phyloP scores from a whole-genome alignment of 345 rosid genomes.

The Populus pruinosa region DNA sequence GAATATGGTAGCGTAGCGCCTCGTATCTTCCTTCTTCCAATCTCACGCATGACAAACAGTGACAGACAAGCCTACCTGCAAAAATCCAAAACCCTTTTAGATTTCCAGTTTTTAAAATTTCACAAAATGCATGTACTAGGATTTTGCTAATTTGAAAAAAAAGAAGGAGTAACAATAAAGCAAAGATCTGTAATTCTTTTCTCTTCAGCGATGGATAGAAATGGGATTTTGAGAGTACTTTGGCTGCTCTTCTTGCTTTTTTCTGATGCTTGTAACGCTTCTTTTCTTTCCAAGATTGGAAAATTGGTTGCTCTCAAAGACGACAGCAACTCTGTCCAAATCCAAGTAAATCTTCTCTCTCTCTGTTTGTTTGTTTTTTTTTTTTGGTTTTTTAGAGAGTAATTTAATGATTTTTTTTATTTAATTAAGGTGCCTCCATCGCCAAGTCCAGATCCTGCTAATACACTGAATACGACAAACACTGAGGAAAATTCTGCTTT shows the following conservation, averaged over 20 bases:
- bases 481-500: slow-evolving; percentile 28
- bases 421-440: slow-evolving; percentile 40
- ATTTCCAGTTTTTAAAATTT: not conserved
- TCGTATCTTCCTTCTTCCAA: not conserved
- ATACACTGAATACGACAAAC: slow-evolving; percentile 11
- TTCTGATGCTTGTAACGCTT: slow-evolving; percentile 42
- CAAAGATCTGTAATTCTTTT: not conserved
- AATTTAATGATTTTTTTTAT: slow-evolving; percentile 12
- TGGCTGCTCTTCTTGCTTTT: slow-evolving; percentile 36
- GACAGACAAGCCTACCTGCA: not conserved
- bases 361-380: not conserved
- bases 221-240: slow-evolving; percentile 20
- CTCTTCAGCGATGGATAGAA: slow-evolving; percentile 14
- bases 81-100: not conserved
- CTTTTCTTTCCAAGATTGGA: slow-evolving; percentile 25
- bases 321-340: slow-evolving; percentile 13
- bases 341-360: slow-evolving; percentile 31
- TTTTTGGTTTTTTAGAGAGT: not conserved
- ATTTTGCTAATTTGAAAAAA: not conserved
- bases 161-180: not conserved
- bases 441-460: slow-evolving; percentile 31
- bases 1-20: too few relatives aligned
- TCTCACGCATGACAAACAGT: not conserved
- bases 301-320: slow-evolving; percentile 25
- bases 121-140: not conserved